Conservation (phyloP, 148 eudicot genomes). For the Pouteria glomerata region DNA sequence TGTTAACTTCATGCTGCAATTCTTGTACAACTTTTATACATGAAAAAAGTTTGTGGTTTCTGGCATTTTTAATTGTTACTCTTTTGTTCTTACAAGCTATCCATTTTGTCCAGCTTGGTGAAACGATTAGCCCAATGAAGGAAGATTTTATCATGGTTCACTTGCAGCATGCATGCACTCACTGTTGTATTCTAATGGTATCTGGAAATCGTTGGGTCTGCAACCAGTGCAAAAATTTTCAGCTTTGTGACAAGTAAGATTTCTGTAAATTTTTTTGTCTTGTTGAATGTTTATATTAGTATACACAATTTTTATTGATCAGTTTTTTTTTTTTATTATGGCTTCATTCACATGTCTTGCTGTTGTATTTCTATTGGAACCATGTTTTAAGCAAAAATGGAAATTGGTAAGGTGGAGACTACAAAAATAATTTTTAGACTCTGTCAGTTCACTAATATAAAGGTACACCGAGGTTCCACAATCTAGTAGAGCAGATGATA, state of each 20-base stretch:
- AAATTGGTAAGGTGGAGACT: neutral
- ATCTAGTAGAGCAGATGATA: neutral
- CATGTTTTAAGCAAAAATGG: neutral
- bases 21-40: neutral
- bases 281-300: neutral
- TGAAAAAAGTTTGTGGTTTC: neutral
- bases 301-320: neutral
- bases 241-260: constrained; percentile 84
- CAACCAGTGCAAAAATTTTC: constrained; percentile 78
- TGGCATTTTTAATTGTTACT: neutral
- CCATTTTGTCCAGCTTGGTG: constrained; percentile 71
- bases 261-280: neutral
- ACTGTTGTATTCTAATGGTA: constrained; percentile 75
- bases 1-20: neutral
- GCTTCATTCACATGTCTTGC: neutral
- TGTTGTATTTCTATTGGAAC: neutral
- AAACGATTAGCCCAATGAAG: constrained; percentile 82
- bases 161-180: constrained; percentile 84
- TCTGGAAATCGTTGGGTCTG: constrained; percentile 90
- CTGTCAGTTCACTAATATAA: too few relatives aligned
- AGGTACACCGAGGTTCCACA: neutral
- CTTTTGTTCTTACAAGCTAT: constrained; percentile 8
- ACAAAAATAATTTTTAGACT: too few relatives aligned
- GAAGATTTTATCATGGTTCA: constrained; percentile 99
- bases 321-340: neutral